These are phyloP conservation scores for Byssoonygena ceratinophila DNA, from an alignment of 2,329 filamentous ascomycete genomes.

Conservation along the genomic window DNA sequence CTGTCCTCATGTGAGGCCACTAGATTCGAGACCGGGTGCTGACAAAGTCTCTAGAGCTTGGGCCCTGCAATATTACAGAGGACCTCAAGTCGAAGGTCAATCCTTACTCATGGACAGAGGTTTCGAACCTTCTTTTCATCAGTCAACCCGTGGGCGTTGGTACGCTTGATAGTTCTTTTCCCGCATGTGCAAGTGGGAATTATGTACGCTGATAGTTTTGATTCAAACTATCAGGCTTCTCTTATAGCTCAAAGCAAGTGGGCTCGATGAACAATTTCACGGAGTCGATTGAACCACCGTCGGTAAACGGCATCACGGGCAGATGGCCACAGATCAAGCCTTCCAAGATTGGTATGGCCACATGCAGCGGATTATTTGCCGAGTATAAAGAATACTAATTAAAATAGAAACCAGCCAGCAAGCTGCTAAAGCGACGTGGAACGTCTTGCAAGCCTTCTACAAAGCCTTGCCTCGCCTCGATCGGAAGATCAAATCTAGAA, in stretches of 20 bases:
- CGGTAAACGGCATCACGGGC: conserved; percentile 35
- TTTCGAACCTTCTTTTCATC: conserved; percentile 51
- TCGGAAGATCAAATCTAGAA: conserved; percentile 40
- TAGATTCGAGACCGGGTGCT: conserved; percentile 13
- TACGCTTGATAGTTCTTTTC: conserved; percentile 18
- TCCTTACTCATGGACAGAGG: conserved; percentile 50
- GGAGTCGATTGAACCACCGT: conserved; percentile 38
- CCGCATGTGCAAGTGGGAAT: neutral
- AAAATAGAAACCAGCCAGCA: conserved; percentile 44
- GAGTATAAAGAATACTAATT: neutral
- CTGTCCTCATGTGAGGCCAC: too few species aligned
- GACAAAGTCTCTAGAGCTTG: conserved; percentile 26
- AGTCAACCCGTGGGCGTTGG: conserved; percentile 52
- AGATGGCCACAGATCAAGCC: conserved; percentile 43
- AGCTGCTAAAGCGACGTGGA: conserved; percentile 46
- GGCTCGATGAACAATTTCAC: conserved; percentile 37
- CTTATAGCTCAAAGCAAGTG: conserved; percentile 27
- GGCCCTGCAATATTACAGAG: conserved; percentile 37
- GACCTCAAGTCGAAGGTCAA: conserved; percentile 42
- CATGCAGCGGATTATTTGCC: neutral
- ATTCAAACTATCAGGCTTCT: conserved; percentile 23
- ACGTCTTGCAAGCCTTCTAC: conserved; percentile 47
- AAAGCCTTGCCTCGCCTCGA: conserved; percentile 41
- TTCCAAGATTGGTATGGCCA: conserved; percentile 32
- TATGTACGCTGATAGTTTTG: conserved; percentile 6